Conservation (phyloP, 805 yeast genomes). For the Cyberlindnera lachancei region DNA sequence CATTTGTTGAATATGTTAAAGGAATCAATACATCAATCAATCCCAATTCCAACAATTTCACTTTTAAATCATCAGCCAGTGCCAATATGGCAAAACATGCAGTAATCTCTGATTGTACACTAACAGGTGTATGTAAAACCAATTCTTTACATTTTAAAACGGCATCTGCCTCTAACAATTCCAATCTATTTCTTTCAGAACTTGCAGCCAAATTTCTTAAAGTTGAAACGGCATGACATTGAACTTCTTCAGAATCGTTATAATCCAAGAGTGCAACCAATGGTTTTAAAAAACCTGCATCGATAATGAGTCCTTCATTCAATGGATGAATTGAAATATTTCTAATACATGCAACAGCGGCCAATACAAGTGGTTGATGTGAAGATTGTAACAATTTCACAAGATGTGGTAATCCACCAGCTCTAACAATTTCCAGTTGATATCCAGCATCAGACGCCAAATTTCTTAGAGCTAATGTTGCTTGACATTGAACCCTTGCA, state of each 20-base stretch:
- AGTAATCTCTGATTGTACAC: constrained; percentile 92
- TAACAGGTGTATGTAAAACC: constrained; percentile 77
- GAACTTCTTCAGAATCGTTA: constrained; percentile 89
- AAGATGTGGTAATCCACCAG: constrained; percentile 91
- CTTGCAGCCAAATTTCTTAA: constrained; percentile 94
- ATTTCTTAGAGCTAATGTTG: constrained; percentile 91
- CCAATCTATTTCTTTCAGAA: constrained; percentile 85
- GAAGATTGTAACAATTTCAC: constrained; percentile 84
- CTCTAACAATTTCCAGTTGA: constrained; percentile 91
- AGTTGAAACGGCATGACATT: constrained; percentile 96
- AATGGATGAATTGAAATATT: constrained; percentile 94
- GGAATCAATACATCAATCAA: constrained; percentile 87
- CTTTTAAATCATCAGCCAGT: constrained; percentile 88
- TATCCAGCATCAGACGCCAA: constrained; percentile 94
- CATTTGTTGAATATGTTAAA: constrained; percentile 75
- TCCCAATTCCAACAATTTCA: constrained; percentile 73
- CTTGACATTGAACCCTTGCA: constrained; percentile 97
- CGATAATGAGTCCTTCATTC: constrained; percentile 92
- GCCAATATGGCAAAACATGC: constrained; percentile 98
- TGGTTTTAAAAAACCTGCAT: constrained; percentile 93
- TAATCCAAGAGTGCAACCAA: constrained; percentile 78
- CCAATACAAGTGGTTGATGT: constrained; percentile 86
- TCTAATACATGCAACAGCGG: constrained; percentile 97
- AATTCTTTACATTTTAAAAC: constrained; percentile 87
- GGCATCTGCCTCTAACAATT: constrained; percentile 90